Evolutionary conservation across 345 rosid species (phyloP).

Genomic region (Salix koriyanagi): DNA sequence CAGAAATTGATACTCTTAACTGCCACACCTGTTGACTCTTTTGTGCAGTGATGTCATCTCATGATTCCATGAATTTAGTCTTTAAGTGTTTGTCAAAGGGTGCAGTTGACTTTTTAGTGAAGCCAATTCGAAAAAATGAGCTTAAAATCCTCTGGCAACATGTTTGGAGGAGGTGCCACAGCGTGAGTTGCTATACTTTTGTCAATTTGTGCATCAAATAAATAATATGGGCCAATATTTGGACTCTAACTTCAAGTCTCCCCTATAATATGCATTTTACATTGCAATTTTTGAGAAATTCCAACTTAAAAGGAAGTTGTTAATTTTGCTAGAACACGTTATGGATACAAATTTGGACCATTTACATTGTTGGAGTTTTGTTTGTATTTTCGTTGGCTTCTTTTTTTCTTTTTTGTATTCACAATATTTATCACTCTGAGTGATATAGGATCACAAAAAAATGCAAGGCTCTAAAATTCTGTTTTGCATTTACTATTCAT

Average conservation of each 20-base stretch:
- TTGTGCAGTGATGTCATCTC: constrained; percentile 30
- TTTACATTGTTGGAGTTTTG: not conserved
- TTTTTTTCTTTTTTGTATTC: not conserved
- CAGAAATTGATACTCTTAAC: constrained; percentile 3
- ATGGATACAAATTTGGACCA: not conserved
- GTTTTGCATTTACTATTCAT: not conserved
- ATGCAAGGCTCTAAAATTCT: not conserved
- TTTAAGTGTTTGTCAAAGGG: constrained; percentile 28
- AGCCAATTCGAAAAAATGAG: constrained; percentile 30
- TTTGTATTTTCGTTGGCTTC: not conserved
- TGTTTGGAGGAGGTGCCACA: constrained; percentile 24
- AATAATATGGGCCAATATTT: constrained; percentile 15
- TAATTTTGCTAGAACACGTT: not conserved
- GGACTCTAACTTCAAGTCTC: constrained; percentile 19
- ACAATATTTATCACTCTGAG: not conserved
- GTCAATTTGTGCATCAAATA: constrained; percentile 14
- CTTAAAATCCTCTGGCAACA: constrained; percentile 31
- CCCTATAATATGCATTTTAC: constrained; percentile 4
- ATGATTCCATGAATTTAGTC: constrained; percentile 21
- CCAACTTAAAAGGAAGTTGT: not conserved
- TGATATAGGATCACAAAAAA: not conserved
- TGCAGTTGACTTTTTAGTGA: constrained; percentile 27
- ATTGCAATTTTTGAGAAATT: constrained; percentile 1
- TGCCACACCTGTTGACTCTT: constrained; percentile 3
- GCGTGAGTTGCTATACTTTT: constrained; percentile 12